A percentile compares a stretch with the other conserved stretches of the same genome.
These are phyloP conservation scores for Microcos paniculata DNA, from an alignment of 345 rosid species.

Conservation along the genomic window DNA sequence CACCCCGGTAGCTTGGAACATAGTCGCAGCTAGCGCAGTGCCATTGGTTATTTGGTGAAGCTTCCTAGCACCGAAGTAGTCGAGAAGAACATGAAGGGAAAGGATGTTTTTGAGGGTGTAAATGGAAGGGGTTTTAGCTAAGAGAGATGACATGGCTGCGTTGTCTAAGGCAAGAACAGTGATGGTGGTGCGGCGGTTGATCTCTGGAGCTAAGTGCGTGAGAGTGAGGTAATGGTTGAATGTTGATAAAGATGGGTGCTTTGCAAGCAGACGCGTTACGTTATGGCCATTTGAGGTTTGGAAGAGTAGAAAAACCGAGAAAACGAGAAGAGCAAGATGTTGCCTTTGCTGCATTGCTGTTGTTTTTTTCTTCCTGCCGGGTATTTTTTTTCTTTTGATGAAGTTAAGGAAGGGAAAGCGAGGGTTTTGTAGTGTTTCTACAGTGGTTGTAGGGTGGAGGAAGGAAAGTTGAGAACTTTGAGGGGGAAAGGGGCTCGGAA, in stretches of 20 bases:
- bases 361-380: neutral
- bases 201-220: constrained; percentile 86
- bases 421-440: constrained; percentile 68
- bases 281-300: constrained; percentile 54
- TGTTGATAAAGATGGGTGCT: constrained; percentile 74
- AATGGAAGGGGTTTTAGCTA: constrained; percentile 58
- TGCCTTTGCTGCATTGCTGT: constrained; percentile 30
- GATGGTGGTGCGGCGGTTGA: constrained; percentile 80
- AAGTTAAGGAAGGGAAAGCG: constrained; percentile 70
- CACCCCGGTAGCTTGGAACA: constrained; percentile 87
- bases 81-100: constrained; percentile 87
- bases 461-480: constrained; percentile 65
- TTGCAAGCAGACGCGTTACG: constrained; percentile 65
- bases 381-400: constrained; percentile 42
- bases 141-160: constrained; percentile 67
- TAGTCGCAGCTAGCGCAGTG: constrained; percentile 84
- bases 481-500: constrained; percentile 31
- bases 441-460: constrained; percentile 59
- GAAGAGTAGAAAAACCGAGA: constrained; percentile 18
- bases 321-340: constrained; percentile 24
- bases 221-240: constrained; percentile 78
- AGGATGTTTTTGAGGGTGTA: constrained; percentile 79
- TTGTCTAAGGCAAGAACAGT: constrained; percentile 88
- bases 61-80: constrained; percentile 88
- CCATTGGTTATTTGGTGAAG: constrained; percentile 92